Evolutionary conservation across 2,329 filamentous ascomycete species (phyloP), one percentile per base, ranked within the genome.

Genomic region (Leptographium radiaticola): DNA sequence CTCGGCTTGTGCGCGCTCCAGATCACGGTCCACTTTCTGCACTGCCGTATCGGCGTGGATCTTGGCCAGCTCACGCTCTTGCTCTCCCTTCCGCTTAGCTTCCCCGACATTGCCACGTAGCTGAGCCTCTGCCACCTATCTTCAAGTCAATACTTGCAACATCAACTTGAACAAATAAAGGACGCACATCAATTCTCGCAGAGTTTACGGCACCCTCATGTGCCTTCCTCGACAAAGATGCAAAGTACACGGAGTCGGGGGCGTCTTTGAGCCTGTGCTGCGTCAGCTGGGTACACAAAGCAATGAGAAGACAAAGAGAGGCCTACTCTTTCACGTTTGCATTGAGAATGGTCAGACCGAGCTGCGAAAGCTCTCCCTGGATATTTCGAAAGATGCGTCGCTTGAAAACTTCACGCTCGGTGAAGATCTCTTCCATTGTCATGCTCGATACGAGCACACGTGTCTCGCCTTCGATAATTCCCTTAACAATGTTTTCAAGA

Each of bases 381-480:
- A 91, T 87, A 65, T 87, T 86, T 59, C 75, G 74, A 68, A 84
- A 85, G 61, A 87, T 84, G 59, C 85, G 82, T 60, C 76, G 78
- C 72, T 91, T 67, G 52, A 67, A 67, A 13, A 65, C 61, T 58
- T 67, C 65, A 36, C 65, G 62, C 59, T 64, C 64, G 36, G 62
- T 63, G 51, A 67, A 67, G 56, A 94, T 86, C 68, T 93, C 87
- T 65, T 91, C 87, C 86, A 93, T 91, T n/a, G 87, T 90, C 86
- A 94, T 91, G 61, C 81, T 84, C 0, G 83, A 87, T 44, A 94
- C 86, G 52, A 94, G 81, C 7, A 88, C 85, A 55, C 89, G 79
- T 1, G 86, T 90, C 67, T 94, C 89, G 57, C 89, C 89, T 67
- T 94, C 87, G 61, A 94, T 93, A 66, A 94, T 89, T 56, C 87